Conservation (phyloP, 208 protist species). For the Trypanosoma platydactyli region DNA sequence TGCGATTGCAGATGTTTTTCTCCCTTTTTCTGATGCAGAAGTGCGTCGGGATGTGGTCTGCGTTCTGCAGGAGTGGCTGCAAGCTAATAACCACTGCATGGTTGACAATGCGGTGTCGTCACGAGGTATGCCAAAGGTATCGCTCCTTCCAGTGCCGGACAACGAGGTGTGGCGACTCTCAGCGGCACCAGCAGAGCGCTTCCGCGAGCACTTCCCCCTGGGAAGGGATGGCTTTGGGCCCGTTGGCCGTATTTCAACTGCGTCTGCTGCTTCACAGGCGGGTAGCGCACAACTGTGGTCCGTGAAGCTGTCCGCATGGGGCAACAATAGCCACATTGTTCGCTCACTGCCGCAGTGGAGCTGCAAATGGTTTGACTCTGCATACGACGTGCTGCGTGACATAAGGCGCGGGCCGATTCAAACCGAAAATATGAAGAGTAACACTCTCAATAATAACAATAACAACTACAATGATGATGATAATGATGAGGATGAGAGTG, state of each 20-base stretch:
- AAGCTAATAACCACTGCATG: neutral
- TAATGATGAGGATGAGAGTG: constrained; percentile 8
- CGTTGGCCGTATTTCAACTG: neutral
- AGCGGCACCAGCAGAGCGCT: constrained; percentile 37
- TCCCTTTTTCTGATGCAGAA: constrained; percentile 32
- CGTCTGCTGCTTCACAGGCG: neutral
- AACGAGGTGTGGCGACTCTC: constrained; percentile 36
- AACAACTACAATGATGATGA: neutral
- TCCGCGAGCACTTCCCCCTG: constrained; percentile 52
- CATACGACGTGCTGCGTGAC: constrained; percentile 11
- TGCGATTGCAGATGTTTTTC: constrained; percentile 47
- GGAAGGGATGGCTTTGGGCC: constrained; percentile 48
- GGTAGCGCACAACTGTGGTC: neutral
- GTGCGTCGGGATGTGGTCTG: constrained; percentile 11
- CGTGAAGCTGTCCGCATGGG: constrained; percentile 1
- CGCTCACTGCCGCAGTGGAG: constrained; percentile 38
- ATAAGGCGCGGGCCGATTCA: neutral
- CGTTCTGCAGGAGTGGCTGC: constrained; percentile 18
- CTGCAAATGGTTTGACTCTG: constrained; percentile 21
- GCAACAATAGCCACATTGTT: constrained; percentile 15
- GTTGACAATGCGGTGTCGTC: constrained; percentile 1
- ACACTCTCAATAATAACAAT: neutral
- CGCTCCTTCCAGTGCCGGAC: neutral
- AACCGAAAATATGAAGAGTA: neutral
- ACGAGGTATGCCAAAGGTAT: no score